Percentiles rank a stretch among this genome's conserved stretches.
phyloP scores from a whole-genome alignment of 2,329 filamentous ascomycete genomes.

The Pseudonectria buxi region DNA sequence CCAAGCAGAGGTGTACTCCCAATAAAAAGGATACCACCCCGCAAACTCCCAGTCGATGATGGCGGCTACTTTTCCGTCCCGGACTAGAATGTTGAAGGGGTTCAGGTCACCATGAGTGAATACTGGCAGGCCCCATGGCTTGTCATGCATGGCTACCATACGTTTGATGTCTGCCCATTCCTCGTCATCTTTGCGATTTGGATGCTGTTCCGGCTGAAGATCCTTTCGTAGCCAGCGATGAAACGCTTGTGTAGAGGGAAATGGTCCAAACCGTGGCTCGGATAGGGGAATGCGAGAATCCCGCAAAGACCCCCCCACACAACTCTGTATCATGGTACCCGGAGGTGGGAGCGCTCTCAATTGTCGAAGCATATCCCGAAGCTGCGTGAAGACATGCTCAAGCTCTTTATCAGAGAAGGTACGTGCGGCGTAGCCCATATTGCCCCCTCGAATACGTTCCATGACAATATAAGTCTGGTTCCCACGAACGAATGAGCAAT shows the following conservation, averaged over 20 bases:
- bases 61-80: conserved; percentile 34
- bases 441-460: conserved; percentile 25
- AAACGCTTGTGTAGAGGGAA: conserved; percentile 24
- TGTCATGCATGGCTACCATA: conserved; percentile 30
- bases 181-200: conserved; percentile 8
- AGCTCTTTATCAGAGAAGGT: conserved; percentile 6
- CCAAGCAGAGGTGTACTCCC: conserved; percentile 28
- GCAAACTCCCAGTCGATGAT: conserved; percentile 34
- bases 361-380: conserved; percentile 16
- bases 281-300: conserved; percentile 20
- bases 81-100: conserved; percentile 35
- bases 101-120: conserved; percentile 43
- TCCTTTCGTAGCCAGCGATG: conserved; percentile 25
- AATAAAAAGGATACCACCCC: conserved; percentile 28
- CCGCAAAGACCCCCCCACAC: conserved; percentile 18
- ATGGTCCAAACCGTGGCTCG: conserved; percentile 23
- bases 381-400: conserved; percentile 12
- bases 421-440: conserved; percentile 11
- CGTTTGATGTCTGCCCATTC: conserved; percentile 24
- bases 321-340: conserved; percentile 15
- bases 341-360: conserved; percentile 17
- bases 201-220: conserved; percentile 16
- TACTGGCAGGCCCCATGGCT: conserved; percentile 27
- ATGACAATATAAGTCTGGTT: conserved; percentile 40
- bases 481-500: conserved; percentile 29